Conservation (phyloP, 2,329 filamentous ascomycete species). For the Ceratocystis lukuohia region DNA sequence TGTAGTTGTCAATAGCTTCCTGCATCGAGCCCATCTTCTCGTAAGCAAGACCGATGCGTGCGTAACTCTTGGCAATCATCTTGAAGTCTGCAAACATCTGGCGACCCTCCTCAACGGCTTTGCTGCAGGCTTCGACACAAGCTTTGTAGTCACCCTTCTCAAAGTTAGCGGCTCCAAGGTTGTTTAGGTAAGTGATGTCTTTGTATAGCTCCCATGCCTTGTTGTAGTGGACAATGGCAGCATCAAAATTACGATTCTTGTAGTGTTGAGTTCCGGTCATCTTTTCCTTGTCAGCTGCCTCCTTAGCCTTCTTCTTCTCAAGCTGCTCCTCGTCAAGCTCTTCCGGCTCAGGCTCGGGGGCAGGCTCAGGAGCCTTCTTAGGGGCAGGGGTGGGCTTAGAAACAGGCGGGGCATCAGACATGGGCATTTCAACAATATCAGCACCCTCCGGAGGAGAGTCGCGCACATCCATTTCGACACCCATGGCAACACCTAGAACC, state of each 20-base stretch:
- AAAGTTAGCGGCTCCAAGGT: constrained; percentile 83
- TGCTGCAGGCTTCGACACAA: constrained; percentile 72
- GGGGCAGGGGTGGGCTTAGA: constrained; percentile 30
- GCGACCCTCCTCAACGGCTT: constrained; percentile 82
- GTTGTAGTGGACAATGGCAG: constrained; percentile 83
- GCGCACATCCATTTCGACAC: constrained; percentile 65
- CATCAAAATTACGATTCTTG: constrained; percentile 96
- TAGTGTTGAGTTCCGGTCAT: constrained; percentile 85
- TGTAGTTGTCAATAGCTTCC: constrained; percentile 76
- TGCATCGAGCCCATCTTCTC: constrained; percentile 75
- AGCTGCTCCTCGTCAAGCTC: constrained; percentile 70
- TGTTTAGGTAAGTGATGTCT: constrained; percentile 96
- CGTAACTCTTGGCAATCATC: constrained; percentile 94
- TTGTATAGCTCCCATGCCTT: constrained; percentile 92
- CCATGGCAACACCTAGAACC: constrained; percentile 85
- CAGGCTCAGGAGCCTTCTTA: constrained; percentile 34
- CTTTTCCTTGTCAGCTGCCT: constrained; percentile 88
- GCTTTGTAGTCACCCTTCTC: constrained; percentile 92
- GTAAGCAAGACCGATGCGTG: constrained; percentile 84
- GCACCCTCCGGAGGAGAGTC: constrained; percentile 26
- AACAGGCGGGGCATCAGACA: constrained; percentile 51
- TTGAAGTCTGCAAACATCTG: constrained; percentile 92
- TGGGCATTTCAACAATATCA: constrained; percentile 51
- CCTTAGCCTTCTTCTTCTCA: constrained; percentile 81
- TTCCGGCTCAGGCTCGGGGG: constrained; percentile 51